phyloP scores from a whole-genome alignment of 1,139 yeast genomes.

The Candida labiduridarum region DNA sequence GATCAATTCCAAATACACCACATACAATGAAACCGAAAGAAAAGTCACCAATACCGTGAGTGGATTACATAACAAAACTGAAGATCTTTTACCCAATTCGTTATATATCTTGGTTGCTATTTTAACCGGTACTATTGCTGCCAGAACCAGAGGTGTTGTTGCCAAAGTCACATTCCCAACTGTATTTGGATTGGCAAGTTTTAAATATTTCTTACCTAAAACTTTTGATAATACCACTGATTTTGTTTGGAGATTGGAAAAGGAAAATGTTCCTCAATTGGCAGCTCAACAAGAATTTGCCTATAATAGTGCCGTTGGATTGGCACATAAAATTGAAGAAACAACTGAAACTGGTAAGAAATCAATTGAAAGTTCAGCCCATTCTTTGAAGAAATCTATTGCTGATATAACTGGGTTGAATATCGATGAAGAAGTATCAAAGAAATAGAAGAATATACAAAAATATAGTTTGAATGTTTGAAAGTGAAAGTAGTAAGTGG shows the following conservation, averaged over 20 bases:
- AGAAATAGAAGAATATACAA: conserved; percentile 25
- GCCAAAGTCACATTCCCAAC: conserved; percentile 66
- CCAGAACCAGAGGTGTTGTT: conserved; percentile 69
- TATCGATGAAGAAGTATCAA: conserved; percentile 63
- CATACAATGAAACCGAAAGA: conserved; percentile 64
- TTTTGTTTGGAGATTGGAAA: conserved; percentile 69
- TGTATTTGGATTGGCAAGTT: conserved; percentile 67
- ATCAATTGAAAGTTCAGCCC: conserved; percentile 42
- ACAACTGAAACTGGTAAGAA: conserved; percentile 41
- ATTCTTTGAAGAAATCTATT: conserved; percentile 47
- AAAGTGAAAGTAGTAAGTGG: neutral
- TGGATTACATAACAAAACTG: conserved; percentile 67
- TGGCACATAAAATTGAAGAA: conserved; percentile 45
- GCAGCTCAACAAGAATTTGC: conserved; percentile 65
- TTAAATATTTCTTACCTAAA: conserved; percentile 73
- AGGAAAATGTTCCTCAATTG: conserved; percentile 61
- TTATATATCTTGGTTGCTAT: conserved; percentile 74
- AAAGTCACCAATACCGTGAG: conserved; percentile 68
- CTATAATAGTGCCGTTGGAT: conserved; percentile 46
- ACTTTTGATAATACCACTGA: conserved; percentile 69
- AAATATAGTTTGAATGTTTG: neutral
- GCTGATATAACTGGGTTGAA: conserved; percentile 70
- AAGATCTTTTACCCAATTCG: conserved; percentile 76
- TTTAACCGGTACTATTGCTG: conserved; percentile 75
- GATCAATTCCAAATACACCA: conserved; percentile 43